Evolutionary conservation across 805 yeast species (phyloP).

Genomic region (Phaffomyces opuntiae): DNA sequence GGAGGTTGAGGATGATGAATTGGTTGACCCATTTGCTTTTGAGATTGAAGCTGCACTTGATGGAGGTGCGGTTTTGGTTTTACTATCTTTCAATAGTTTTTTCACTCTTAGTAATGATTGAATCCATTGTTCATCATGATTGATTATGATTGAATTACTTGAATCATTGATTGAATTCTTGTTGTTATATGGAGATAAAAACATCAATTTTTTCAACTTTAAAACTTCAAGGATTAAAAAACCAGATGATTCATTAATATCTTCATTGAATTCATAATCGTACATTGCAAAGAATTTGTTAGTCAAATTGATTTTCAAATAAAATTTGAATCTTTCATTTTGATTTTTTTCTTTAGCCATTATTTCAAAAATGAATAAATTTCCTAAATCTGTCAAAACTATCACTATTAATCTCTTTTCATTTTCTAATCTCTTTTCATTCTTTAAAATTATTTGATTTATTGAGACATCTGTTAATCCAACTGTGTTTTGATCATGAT

Average conservation of each 20-base stretch:
- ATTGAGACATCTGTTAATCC: slow-evolving; percentile 25
- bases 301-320: slow-evolving; percentile 36
- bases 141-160: slow-evolving; percentile 24
- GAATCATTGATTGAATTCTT: neutral
- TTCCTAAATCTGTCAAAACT: slow-evolving; percentile 27
- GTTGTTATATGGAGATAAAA: slow-evolving; percentile 35
- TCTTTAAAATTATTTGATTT: slow-evolving; percentile 24
- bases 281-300: slow-evolving; percentile 63
- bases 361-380: slow-evolving; percentile 24
- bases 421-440: slow-evolving; percentile 15
- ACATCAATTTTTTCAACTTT: slow-evolving; percentile 49
- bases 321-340: slow-evolving; percentile 6
- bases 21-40: neutral
- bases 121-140: slow-evolving; percentile 54
- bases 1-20: neutral
- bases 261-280: slow-evolving; percentile 69
- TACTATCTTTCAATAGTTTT: slow-evolving; percentile 36
- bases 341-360: slow-evolving; percentile 9
- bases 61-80: neutral
- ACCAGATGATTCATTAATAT: slow-evolving; percentile 38
- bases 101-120: slow-evolving; percentile 63
- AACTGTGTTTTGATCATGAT: slow-evolving; percentile 5
- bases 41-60: neutral
- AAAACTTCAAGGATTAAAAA: slow-evolving; percentile 58
- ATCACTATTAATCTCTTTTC: slow-evolving; percentile 23